Evolutionary conservation across 2,329 filamentous ascomycete species (phyloP).

Genomic region (Trichoderma sp.): DNA sequence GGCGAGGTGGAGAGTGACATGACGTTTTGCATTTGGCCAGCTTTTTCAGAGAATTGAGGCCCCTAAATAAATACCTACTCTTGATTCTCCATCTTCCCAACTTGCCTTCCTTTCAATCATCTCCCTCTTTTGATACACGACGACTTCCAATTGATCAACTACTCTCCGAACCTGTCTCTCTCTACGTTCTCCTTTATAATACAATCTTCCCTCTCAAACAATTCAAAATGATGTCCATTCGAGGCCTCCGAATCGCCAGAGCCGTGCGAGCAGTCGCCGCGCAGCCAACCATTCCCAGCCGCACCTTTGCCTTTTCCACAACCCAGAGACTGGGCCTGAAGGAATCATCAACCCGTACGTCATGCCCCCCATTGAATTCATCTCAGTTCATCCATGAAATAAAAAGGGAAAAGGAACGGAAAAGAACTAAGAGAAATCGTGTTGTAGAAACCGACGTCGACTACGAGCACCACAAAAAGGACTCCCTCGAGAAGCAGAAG

Average conservation of each 20-base stretch:
- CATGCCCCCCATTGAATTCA: too few species aligned
- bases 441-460: conserved; percentile 43
- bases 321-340: conserved; percentile 40
- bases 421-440: not conserved
- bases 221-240: conserved; percentile 38
- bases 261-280: conserved; percentile 35
- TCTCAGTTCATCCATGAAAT: not conserved
- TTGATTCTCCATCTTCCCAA: too few species aligned
- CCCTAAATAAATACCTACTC: too few species aligned
- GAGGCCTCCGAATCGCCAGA: conserved; percentile 30
- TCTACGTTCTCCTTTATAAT: too few species aligned
- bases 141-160: not conserved
- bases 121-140: not conserved
- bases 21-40: not conserved
- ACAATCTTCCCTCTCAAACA: not conserved
- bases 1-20: conserved; percentile 23
- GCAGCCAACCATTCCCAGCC: conserved; percentile 30
- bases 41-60: too few species aligned
- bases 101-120: not conserved
- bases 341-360: conserved; percentile 44
- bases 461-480: conserved; percentile 62
- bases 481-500: conserved; percentile 67
- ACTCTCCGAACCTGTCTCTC: not conserved
- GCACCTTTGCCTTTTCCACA: conserved; percentile 38
- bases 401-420: not conserved